These are phyloP conservation scores for Dioscorea dumetorum DNA, from an alignment of 106 monocot species.

Conservation along the genomic window DNA sequence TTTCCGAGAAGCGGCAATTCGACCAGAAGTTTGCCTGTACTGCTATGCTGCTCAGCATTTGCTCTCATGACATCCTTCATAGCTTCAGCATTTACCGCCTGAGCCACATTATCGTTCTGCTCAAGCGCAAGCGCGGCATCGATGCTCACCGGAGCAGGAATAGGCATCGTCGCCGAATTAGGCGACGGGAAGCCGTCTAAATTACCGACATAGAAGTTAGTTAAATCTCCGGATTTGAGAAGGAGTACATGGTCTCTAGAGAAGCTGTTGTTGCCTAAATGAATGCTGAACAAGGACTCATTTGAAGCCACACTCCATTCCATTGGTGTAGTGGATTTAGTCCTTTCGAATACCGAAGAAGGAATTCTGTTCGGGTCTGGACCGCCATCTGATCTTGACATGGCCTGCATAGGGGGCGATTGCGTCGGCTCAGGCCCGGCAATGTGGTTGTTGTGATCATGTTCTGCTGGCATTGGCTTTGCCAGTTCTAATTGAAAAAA, in stretches of 20 bases:
- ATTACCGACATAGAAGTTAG: slow-evolving; percentile 1
- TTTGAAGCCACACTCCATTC: slow-evolving; percentile 91
- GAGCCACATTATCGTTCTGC: neutral
- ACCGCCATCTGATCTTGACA: slow-evolving; percentile 22
- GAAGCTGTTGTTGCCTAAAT: slow-evolving; percentile 24
- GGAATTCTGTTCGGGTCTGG: slow-evolving; percentile 69
- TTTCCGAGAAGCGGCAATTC: neutral
- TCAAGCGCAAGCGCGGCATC: neutral
- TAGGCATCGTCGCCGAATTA: neutral
- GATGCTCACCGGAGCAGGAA: neutral
- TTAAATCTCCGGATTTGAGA: slow-evolving; percentile 35
- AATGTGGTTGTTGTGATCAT: neutral
- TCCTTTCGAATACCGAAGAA: slow-evolving; percentile 44
- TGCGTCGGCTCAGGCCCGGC: neutral
- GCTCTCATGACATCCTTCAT: slow-evolving; percentile 30
- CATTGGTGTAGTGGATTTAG: slow-evolving; percentile 38
- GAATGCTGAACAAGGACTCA: slow-evolving; percentile 83
- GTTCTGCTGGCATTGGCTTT: slow-evolving; percentile 1
- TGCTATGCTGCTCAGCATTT: slow-evolving; percentile 12
- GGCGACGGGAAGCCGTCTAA: neutral
- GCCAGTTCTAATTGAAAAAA: slow-evolving; percentile 21
- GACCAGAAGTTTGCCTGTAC: neutral
- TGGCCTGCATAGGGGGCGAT: slow-evolving; percentile 22
- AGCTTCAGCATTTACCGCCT: slow-evolving; percentile 21
- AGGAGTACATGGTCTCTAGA: slow-evolving; percentile 25